A percentile compares a stretch with the other conserved stretches of the same genome.
phyloP scores from a whole-genome alignment of 1,284 basidiomycete genomes.

The Ceratobasidium sp. region DNA sequence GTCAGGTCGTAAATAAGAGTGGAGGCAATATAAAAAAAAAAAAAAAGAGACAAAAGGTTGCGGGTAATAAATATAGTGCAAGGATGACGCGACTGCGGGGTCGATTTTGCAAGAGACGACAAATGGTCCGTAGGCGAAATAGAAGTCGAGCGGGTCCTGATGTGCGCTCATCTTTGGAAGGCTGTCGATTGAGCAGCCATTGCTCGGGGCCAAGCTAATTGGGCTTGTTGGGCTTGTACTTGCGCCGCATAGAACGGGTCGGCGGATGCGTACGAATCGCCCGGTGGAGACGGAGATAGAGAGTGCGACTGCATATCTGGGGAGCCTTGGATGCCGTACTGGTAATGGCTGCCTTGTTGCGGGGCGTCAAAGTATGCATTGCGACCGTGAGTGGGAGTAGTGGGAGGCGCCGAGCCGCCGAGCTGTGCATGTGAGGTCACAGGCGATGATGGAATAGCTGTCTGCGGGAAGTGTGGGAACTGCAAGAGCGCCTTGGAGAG shows the following conservation, averaged over 20 bases:
- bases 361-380: slow-evolving; percentile 15
- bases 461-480: slow-evolving; percentile 37
- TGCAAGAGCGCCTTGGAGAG: slow-evolving; percentile 40
- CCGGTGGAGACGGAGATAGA: neutral
- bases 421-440: slow-evolving; percentile 17
- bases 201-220: slow-evolving; percentile 18
- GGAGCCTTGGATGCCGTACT: slow-evolving; percentile 1
- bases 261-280: slow-evolving; percentile 13
- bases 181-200: slow-evolving; percentile 17
- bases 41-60: neutral
- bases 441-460: slow-evolving; percentile 35
- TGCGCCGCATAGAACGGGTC: slow-evolving; percentile 27
- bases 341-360: slow-evolving; percentile 10
- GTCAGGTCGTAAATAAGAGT: slow-evolving; percentile 26
- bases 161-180: slow-evolving; percentile 7
- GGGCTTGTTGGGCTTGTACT: slow-evolving; percentile 20
- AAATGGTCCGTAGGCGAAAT: slow-evolving; percentile 13
- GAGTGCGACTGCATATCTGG: slow-evolving; percentile 30
- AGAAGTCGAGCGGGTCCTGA: neutral
- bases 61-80: slow-evolving; percentile 36
- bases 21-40: slow-evolving; percentile 27
- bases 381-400: slow-evolving; percentile 31
- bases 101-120: slow-evolving; percentile 18
- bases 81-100: slow-evolving; percentile 1
- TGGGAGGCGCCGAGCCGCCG: slow-evolving; percentile 29